These are phyloP conservation scores for Tylopilus sp. DNA, from an alignment of 768 basidiomycete genomes.

Conservation along the genomic window DNA sequence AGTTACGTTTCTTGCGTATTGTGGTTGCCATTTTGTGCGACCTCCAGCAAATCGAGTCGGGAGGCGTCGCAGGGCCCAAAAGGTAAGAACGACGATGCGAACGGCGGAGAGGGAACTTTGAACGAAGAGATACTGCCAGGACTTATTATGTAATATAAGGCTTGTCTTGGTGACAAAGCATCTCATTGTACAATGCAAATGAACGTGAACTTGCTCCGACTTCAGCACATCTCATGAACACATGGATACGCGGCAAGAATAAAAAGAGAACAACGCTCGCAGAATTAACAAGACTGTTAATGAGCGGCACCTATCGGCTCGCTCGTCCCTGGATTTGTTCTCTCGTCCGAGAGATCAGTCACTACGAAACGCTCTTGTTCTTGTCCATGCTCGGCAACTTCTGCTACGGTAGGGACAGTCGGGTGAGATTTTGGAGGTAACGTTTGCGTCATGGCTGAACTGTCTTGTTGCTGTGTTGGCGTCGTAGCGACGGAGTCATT, in stretches of 20 bases:
- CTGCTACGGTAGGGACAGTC: conserved; percentile 25
- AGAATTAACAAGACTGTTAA: conserved; percentile 2
- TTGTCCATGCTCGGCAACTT: conserved; percentile 22
- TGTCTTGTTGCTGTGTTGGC: not conserved
- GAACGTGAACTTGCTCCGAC: not conserved
- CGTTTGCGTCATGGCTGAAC: conserved; percentile 3
- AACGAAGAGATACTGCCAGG: not conserved
- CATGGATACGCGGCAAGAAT: not conserved
- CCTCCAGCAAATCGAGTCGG: conserved; percentile 6
- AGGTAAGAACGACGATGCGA: conserved; percentile 11
- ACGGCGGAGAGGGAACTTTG: conserved; percentile 18
- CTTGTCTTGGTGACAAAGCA: not conserved
- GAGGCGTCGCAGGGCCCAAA: conserved; percentile 3
- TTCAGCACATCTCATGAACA: not conserved
- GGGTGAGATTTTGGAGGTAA: conserved; percentile 14
- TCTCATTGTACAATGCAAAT: no score
- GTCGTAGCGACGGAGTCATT: conserved; percentile 21
- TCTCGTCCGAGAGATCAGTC: conserved; percentile 2
- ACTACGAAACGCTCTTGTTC: conserved; percentile 12
- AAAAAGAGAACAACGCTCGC: not conserved
- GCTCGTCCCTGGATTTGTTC: conserved; percentile 5
- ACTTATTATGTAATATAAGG: conserved; percentile 21
- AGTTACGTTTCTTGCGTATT: no score
- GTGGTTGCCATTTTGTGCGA: conserved; percentile 44
- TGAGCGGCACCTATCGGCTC: conserved; percentile 30